Evolutionary conservation across 139 green algal species (phyloP).

Genomic region (Tetradesmus lagerheimii): DNA sequence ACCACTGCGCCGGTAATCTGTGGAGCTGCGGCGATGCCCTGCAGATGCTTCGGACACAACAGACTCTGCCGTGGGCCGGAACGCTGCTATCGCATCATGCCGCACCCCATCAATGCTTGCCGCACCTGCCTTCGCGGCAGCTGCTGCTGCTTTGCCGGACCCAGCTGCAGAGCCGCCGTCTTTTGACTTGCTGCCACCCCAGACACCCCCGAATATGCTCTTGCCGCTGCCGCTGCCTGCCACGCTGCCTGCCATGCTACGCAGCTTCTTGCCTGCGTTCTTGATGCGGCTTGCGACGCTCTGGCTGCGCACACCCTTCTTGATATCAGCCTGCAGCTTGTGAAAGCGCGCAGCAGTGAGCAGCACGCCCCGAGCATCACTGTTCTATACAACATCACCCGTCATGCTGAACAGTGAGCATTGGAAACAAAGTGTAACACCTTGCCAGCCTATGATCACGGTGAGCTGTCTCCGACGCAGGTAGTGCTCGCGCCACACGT

Average conservation of each 20-base stretch:
- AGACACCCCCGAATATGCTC: not conserved
- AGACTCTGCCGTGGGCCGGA: not conserved
- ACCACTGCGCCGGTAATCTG: not conserved
- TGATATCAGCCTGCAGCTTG: conserved; percentile 29
- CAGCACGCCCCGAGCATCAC: too few relatives aligned
- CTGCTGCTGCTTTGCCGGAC: not conserved
- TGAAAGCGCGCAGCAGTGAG: not conserved
- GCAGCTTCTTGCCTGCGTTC: conserved; percentile 1
- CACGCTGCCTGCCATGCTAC: not conserved
- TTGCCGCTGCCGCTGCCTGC: conserved; percentile 26
- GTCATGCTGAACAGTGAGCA: not conserved
- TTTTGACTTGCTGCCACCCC: not conserved
- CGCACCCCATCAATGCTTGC: not conserved
- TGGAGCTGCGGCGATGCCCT: not conserved
- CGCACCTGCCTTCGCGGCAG: not conserved
- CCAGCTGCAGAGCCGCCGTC: not conserved
- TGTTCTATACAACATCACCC: too few relatives aligned
- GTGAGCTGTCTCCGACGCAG: too few relatives aligned
- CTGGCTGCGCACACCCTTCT: conserved; percentile 20
- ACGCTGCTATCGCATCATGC: not conserved
- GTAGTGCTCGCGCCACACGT: too few relatives aligned
- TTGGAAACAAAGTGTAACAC: not conserved
- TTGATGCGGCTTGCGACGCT: conserved; percentile 43
- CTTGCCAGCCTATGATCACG: too few relatives aligned
- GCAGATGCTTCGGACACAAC: not conserved